Conservation (phyloP, 2,329 filamentous ascomycete genomes). For the Penicillium sp. region DNA sequence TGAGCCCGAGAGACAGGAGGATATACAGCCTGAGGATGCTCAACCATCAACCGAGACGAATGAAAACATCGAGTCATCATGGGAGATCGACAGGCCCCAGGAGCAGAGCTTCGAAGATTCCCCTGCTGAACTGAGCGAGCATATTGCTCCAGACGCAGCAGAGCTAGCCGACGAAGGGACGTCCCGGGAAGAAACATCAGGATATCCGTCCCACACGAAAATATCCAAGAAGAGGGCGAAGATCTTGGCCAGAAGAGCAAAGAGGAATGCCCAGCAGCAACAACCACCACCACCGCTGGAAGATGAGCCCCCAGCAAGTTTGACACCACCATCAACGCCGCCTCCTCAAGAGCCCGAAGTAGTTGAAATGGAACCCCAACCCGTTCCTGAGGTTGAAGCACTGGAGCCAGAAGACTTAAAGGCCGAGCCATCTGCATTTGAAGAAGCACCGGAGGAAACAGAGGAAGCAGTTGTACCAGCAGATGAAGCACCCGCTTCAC, state of each 20-base stretch:
- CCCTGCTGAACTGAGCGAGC: neutral
- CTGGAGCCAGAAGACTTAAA: neutral
- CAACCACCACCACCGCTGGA: constrained; percentile 20
- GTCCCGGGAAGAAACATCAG: neutral
- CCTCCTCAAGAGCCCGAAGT: constrained; percentile 30
- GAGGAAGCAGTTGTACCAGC: neutral
- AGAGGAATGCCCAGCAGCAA: neutral
- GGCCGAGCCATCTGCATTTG: neutral
- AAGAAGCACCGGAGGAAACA: constrained; percentile 2
- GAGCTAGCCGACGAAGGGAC: constrained; percentile 1
- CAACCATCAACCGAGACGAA: neutral
- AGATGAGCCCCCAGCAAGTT: constrained; percentile 27
- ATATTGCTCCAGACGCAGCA: constrained; percentile 2
- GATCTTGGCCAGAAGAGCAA: constrained; percentile 29
- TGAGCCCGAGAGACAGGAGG: no score
- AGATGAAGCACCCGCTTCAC: neutral
- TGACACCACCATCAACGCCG: constrained; percentile 44
- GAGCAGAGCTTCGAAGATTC: neutral
- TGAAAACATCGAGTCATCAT: neutral
- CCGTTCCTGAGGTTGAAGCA: neutral
- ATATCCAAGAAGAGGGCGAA: constrained; percentile 34
- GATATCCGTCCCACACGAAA: constrained; percentile 18
- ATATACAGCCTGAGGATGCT: neutral
- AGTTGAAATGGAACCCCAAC: constrained; percentile 10
- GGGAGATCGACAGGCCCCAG: neutral